Evolutionary conservation across 306 rosid species (phyloP), one percentile per base, ranked within the genome.

Genomic region (Begonia masoniana): DNA sequence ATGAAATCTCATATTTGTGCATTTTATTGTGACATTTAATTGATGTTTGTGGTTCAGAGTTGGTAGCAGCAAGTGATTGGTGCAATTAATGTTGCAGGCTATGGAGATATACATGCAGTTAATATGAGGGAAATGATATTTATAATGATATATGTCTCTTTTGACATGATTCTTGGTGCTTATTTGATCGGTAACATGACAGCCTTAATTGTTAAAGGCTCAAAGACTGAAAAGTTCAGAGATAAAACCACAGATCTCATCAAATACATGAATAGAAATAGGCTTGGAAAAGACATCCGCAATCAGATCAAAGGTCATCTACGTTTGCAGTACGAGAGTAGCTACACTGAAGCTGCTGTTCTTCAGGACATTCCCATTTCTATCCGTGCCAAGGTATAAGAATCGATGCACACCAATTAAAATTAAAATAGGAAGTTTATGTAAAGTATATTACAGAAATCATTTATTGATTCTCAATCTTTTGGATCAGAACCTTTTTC

Each of bases 121-220:
- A 91, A 91, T 64, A 10, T 91, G 81, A 83, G 96, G 76, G 99
- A 91, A 67, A 91, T 91, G 99, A 75, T 86, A 79, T 91, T 91
- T 78, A 46, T 91, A 67, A 91, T 91, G 96, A 62, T 77, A 64
- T 91, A 83, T 61, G 88, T 77, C 50, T 91, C 99, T 2, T 75
- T 91, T 56, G 99, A 91, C 72, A 91, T 91, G 99, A 66, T 91
- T 83, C 82, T 91, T 10, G 99, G 99, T 57, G 99, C 99, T 51
- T 91, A 91, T 71, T 75, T 91, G 76, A 86, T 91, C 12, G 99
- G 99, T 79, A 91, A 91, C 79, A 91, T 91, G 99, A 86, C 99
- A 26, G 99, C 96, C 47, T 71, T 91, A 65, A 91, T 91, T 66
- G 99, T 91, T n/a, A 91, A 81, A 78, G 99, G 99, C 70, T 91